These are phyloP conservation scores for Boeremia lycopersici DNA, from an alignment of 2,329 filamentous ascomycete species.

Conservation along the genomic window DNA sequence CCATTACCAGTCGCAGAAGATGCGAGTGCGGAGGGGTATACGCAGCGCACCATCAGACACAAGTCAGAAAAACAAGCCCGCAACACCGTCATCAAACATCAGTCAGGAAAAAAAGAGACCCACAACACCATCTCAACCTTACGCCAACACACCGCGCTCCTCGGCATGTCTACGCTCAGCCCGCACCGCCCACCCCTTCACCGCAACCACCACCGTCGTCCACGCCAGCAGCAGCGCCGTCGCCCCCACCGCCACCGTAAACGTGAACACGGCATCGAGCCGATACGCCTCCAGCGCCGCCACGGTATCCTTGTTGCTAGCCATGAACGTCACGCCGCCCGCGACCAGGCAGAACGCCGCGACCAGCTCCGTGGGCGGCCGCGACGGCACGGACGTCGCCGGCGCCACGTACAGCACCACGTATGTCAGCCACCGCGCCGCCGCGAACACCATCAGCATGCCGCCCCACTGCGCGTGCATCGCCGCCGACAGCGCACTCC, in stretches of 20 bases:
- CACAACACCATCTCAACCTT: constrained; percentile 11
- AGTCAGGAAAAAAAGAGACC: constrained; percentile 20
- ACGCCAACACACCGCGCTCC: constrained; percentile 35
- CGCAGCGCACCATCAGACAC: constrained; percentile 37
- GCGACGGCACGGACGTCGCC: constrained; percentile 79
- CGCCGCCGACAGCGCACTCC: constrained; percentile 84
- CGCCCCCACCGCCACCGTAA: constrained; percentile 84
- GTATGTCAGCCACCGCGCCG: constrained; percentile 81
- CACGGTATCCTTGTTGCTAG: constrained; percentile 80
- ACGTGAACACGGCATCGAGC: constrained; percentile 90
- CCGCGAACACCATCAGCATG: constrained; percentile 78
- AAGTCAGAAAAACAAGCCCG: constrained; percentile 30
- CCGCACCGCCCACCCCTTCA: constrained; percentile 81
- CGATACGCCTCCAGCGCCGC: constrained; percentile 75
- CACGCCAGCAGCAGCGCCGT: constrained; percentile 86
- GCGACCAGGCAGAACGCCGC: constrained; percentile 84
- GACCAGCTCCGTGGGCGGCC: constrained; percentile 89
- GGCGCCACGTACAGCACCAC: constrained; percentile 79
- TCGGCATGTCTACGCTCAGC: constrained; percentile 44
- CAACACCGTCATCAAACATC: constrained; percentile 37
- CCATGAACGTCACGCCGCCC: constrained; percentile 91
- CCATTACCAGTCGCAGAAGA: constrained; percentile 18
- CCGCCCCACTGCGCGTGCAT: constrained; percentile 93
- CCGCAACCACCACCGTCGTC: constrained; percentile 74
- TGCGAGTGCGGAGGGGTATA: constrained; percentile 30